A percentile compares a stretch with the other conserved stretches of the same genome.
Conservation (phyloP, 1,284 basidiomycete species). For the Nidula niveotomentosa region DNA sequence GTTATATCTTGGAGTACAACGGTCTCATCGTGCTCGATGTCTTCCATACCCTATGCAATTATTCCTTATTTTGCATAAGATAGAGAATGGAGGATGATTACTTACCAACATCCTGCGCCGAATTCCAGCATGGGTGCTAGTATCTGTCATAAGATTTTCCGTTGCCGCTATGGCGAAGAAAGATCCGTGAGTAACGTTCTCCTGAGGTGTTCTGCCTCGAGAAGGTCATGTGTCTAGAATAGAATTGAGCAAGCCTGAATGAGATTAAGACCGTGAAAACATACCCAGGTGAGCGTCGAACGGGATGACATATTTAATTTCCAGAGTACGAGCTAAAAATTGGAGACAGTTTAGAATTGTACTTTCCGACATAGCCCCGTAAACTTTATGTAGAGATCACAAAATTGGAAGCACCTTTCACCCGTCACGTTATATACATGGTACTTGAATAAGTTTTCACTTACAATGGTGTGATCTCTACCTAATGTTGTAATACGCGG, state of each 20-base stretch:
- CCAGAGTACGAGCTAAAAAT: too few relatives aligned
- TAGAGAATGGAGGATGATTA: too few relatives aligned
- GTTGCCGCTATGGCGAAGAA: slow-evolving; percentile 74
- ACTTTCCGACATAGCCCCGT: slow-evolving; percentile 65
- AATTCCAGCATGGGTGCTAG: slow-evolving; percentile 77
- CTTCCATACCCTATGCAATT: slow-evolving; percentile 44
- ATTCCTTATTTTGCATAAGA: too few relatives aligned
- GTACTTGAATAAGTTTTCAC: slow-evolving; percentile 4
- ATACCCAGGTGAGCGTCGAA: slow-evolving; percentile 71
- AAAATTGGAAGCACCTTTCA: slow-evolving; percentile 63
- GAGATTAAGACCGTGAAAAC: too few relatives aligned
- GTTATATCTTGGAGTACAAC: slow-evolving; percentile 73
- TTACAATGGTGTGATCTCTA: slow-evolving; percentile 78
- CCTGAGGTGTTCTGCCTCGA: slow-evolving; percentile 54
- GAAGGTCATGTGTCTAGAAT: slow-evolving; percentile 50
- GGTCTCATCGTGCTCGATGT: slow-evolving; percentile 60
- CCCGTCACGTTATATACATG: too few relatives aligned
- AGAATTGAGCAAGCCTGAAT: too few relatives aligned
- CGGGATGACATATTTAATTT: slow-evolving; percentile 50
- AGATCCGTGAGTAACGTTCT: slow-evolving; percentile 71
- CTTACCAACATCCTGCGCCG: slow-evolving; percentile 55
- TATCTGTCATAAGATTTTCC: slow-evolving; percentile 72
- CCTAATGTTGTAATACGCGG: slow-evolving; percentile 77
- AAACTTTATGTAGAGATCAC: slow-evolving; percentile 67
- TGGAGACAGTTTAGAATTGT: too few relatives aligned